Evolutionary conservation across 1,139 yeast genomes (phyloP), one percentile per base, ranked within the genome.

Genomic region (Trichomonascaceae sp.): DNA sequence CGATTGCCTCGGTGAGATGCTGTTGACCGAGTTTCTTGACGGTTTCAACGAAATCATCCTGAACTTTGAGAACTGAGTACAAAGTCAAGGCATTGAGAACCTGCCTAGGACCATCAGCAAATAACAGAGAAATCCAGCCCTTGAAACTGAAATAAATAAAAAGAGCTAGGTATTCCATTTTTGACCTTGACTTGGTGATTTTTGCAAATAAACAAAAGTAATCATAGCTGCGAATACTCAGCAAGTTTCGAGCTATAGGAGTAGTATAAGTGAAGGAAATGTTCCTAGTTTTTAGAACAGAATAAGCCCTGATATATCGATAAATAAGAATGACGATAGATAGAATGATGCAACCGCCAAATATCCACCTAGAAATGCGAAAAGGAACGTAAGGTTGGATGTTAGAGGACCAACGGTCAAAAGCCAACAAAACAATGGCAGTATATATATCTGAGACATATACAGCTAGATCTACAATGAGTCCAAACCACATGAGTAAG

Each of bases 91-190:
- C 86, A 66, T 89, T 89, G 61, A 89, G 80, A 2, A 85, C 85
- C 70, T 89, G 96, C 68, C 96, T 79, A n/a, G 96, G 96, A 5
- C 91, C 79, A 62, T 89, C 96, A 0, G 96, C 91, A 47, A 87
- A 73, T 18, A 86, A 61, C 39, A 87, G 74, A 56, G 81, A 81
- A 15, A 83, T 66, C 66, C 93, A 87, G 50, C 80, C 78, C 59
- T 83, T 83, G 54, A 87, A 70, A 55, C 87, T 85, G 63, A 81
- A 81, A 67, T 82, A 87, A 3, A 84, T 78, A 62, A 81, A 80
- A 60, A 88, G 81, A 19, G 89, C 81, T 51, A 84, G 70, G 76
- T 84, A 83, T 63, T 87, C 95, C 61, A 80, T 80, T 50, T 78
- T 77, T 38, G 79, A 80, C 45, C 72, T 66, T 38, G 88, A 87